phyloP scores from a whole-genome alignment of 805 yeast genomes.

The Schwanniomyces pseudopolymorphus region DNA sequence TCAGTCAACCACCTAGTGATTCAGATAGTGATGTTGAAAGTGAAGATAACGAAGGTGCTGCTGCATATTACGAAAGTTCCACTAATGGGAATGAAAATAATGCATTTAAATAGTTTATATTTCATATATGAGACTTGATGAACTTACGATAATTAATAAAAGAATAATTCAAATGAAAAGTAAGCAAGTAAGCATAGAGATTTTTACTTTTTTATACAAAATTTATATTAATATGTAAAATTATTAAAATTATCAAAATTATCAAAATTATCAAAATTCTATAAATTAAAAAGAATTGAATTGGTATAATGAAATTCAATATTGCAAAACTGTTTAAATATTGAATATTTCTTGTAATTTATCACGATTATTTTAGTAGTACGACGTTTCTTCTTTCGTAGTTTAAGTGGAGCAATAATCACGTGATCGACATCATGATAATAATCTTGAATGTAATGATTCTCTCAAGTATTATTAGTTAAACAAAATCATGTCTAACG shows the following conservation, averaged over 20 bases:
- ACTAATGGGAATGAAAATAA: neutral
- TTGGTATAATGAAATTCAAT: too few species aligned
- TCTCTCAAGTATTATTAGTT: neutral
- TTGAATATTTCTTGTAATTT: too few species aligned
- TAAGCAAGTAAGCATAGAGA: too few species aligned
- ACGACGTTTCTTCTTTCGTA: too few species aligned
- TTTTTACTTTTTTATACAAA: too few species aligned
- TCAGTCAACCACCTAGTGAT: conserved; percentile 39
- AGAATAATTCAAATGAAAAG: neutral
- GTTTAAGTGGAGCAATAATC: neutral
- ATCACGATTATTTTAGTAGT: too few species aligned
- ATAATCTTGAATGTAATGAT: too few species aligned
- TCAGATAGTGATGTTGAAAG: conserved; percentile 23
- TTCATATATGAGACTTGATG: neutral
- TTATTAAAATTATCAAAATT: too few species aligned
- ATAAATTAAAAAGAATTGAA: too few species aligned
- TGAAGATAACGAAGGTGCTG: conserved; percentile 1
- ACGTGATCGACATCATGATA: neutral
- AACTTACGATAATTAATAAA: neutral
- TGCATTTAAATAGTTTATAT: neutral
- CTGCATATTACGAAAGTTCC: neutral
- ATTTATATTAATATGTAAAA: too few species aligned
- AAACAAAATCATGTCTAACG: neutral
- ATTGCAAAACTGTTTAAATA: neutral
- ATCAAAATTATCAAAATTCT: too few species aligned